Conservation (phyloP, 164 flowering plant species). For the Dillenia suffruticosa region DNA sequence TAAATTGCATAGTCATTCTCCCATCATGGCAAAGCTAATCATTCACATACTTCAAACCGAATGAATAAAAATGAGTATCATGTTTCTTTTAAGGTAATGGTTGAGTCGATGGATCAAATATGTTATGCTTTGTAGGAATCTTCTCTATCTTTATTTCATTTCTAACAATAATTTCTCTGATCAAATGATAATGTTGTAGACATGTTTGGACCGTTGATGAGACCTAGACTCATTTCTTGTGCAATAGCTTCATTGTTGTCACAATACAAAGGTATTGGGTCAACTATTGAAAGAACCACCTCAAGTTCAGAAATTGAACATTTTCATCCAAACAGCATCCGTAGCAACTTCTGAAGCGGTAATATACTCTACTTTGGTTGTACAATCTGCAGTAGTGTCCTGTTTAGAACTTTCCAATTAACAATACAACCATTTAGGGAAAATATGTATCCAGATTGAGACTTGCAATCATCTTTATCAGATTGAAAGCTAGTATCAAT, state of each 20-base stretch:
- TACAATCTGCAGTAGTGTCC: neutral
- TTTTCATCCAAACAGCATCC: constrained; percentile 4
- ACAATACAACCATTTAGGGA: neutral
- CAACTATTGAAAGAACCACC: neutral
- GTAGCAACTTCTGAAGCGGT: constrained; percentile 2
- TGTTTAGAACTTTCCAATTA: neutral
- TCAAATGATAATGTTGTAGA: neutral
- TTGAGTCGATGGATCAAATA: too few species aligned
- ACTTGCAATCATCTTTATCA: neutral
- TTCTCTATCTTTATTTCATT: too few species aligned
- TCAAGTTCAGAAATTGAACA: neutral
- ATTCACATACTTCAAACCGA: too few species aligned
- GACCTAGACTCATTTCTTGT: neutral
- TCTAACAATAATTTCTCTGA: too few species aligned
- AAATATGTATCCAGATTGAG: neutral
- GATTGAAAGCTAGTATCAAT: neutral
- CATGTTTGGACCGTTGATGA: neutral
- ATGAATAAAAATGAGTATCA: too few species aligned
- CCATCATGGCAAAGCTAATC: too few species aligned
- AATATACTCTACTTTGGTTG: neutral
- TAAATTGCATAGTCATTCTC: too few species aligned
- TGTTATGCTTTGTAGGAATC: too few species aligned
- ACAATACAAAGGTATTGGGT: neutral
- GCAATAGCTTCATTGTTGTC: neutral
- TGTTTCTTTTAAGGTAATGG: too few species aligned